Percentiles rank a stretch among this genome's conserved stretches.
Conservation (phyloP, 257 asterid genomes). For the Asclepias syriaca region DNA sequence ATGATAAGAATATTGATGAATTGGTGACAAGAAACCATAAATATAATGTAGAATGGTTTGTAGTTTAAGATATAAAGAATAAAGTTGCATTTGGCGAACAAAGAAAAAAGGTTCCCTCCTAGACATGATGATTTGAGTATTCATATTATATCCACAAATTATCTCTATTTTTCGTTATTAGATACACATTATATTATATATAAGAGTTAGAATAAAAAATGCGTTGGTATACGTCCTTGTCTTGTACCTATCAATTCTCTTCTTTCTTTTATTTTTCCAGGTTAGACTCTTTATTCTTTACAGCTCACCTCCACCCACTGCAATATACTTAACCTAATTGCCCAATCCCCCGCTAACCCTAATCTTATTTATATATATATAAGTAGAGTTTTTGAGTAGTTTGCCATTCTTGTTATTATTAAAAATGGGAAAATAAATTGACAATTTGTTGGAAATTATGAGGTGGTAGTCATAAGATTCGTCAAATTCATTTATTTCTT, state of each 20-base stretch:
- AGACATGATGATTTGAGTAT: neutral
- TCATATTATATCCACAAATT: no score
- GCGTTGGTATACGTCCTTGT: constrained; percentile 29
- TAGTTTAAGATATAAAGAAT: neutral
- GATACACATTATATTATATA: no score
- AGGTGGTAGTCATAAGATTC: neutral
- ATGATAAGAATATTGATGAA: neutral
- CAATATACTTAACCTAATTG: neutral
- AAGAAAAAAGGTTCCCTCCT: neutral
- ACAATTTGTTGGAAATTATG: neutral
- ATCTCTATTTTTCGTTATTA: no score
- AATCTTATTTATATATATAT: neutral
- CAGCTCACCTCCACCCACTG: constrained; percentile 18
- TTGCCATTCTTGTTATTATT: no score
- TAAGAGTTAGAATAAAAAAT: neutral
- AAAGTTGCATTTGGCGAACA: neutral
- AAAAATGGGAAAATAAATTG: neutral
- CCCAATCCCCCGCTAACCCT: neutral
- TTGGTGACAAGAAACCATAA: neutral
- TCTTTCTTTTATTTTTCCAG: neutral
- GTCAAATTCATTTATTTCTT: neutral
- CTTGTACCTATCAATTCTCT: constrained; percentile 19
- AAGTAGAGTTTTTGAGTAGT: no score
- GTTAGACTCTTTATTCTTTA: constrained; percentile 16
- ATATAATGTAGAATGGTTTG: neutral